Evolutionary conservation across 106 monocot species (phyloP).

Genomic region (Iris macrosiphon): DNA sequence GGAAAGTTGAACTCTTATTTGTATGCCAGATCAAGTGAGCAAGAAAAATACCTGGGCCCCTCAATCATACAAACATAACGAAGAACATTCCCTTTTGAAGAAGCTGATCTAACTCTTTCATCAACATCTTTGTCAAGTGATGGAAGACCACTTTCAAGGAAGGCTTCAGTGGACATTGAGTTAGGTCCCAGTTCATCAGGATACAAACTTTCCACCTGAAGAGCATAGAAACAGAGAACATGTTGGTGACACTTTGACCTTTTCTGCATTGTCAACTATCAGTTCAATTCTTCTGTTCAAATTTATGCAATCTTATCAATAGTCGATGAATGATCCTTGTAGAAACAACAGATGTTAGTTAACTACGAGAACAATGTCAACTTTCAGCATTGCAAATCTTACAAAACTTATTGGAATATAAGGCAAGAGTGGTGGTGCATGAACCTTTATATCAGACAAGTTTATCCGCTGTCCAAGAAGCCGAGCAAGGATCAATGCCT

Average conservation of each 20-base stretch:
- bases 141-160: constrained; percentile 55
- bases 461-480: constrained; percentile 72
- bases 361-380: too few relatives aligned
- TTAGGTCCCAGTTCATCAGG: constrained; percentile 68
- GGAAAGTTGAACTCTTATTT: background rate
- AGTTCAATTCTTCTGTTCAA: too few relatives aligned
- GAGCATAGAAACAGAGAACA: constrained; percentile 1
- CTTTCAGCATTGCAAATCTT: too few relatives aligned
- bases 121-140: constrained; percentile 54
- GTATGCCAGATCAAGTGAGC: background rate
- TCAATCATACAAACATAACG: constrained; percentile 89
- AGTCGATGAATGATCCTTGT: too few relatives aligned
- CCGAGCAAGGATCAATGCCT: constrained; percentile 89
- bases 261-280: too few relatives aligned
- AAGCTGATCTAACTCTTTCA: constrained; percentile 55
- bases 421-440: background rate
- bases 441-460: constrained; percentile 73
- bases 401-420: too few relatives aligned
- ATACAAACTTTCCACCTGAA: constrained; percentile 91
- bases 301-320: background rate
- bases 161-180: constrained; percentile 66
- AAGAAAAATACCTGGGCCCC: constrained; percentile 48
- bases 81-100: constrained; percentile 71
- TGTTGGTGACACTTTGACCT: too few relatives aligned
- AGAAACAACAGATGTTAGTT: too few relatives aligned